Percentiles rank a stretch among this genome's conserved stretches.
phyloP scores from a whole-genome alignment of 805 yeast species.

The Suhomyces kilbournensis region DNA sequence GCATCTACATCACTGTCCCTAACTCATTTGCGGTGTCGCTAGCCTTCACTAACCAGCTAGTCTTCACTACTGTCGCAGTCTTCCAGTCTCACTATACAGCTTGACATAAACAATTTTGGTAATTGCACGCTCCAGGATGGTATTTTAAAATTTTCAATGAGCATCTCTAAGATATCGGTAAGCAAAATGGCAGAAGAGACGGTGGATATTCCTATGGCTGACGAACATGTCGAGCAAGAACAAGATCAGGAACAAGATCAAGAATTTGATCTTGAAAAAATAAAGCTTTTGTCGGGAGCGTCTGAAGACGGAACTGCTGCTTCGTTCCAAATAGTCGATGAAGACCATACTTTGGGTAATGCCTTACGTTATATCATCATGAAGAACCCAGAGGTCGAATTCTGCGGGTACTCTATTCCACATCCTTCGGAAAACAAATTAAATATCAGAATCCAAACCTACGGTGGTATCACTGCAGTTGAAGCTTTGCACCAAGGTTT shows the following conservation, averaged over 20 bases:
- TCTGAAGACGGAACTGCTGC: constrained; percentile 94
- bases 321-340: constrained; percentile 87
- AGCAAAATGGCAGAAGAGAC: constrained; percentile 20
- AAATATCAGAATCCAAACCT: constrained; percentile 91
- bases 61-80: not conserved
- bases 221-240: constrained; percentile 16
- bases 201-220: constrained; percentile 19
- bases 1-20: not conserved
- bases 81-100: not conserved
- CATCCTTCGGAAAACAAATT: constrained; percentile 93
- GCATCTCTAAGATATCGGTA: not conserved
- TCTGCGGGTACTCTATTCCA: constrained; percentile 97
- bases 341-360: constrained; percentile 95
- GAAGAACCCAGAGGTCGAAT: constrained; percentile 97
- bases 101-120: not conserved
- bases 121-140: constrained; percentile 4
- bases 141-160: constrained; percentile 5
- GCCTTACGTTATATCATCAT: constrained; percentile 90
- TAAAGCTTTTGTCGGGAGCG: constrained; percentile 75
- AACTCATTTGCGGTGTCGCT: not conserved
- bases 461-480: constrained; percentile 78
- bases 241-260: constrained; percentile 39
- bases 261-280: constrained; percentile 53
- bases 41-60: not conserved
- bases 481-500: constrained; percentile 93